Evolutionary conservation across 805 yeast species (phyloP), one percentile per base, ranked within the genome.

Genomic region (Blastobotrys attinorum): DNA sequence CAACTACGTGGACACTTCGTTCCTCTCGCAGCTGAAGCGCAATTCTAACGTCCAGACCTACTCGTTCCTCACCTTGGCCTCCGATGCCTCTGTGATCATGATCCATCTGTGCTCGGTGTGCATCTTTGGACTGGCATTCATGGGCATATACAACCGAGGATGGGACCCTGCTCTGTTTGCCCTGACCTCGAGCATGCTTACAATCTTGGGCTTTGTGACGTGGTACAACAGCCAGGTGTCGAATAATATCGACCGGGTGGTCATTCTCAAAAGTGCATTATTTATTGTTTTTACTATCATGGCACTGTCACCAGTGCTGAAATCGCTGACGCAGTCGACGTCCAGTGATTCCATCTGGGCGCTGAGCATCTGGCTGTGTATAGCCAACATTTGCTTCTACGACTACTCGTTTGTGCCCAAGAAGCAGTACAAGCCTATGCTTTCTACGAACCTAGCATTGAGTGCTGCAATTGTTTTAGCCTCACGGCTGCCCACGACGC

Each of bases 321-420:
- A 85, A 53, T 87, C 96, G 0, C 70, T 92, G 35, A 87, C 96
- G 0, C 77, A 79, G 54, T 83, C 96, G 0, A 87, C 96, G 0
- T 78, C 96, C 0, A 82, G 92, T 0, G 97, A 92, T 65, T 86
- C 96, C 13, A 87, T 92, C 47, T 90, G 97, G 97, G 88, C 95
- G 0, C 63, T 92, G 3, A 77, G 94, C 5, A 78, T 81, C 38
- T 82, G 96, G 79, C 67, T 92, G 13, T 79, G 84, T 25, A 53
- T 86, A 8, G 65, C 79, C 36, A 87, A 87, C 54, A 65, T 88
- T 2, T 56, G 80, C 21, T 70, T 79, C 53, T 79, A 81, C 57
- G 85, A 85, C 62, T 81, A 83, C 59, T 72, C 83, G 31, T 67
- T 74, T 55, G 75, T 74, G 48, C 57, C 72, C n/a, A 47, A 51